Evolutionary conservation across 2,329 filamentous ascomycete genomes (phyloP).

Genomic region (Aaosphaeria arxii): DNA sequence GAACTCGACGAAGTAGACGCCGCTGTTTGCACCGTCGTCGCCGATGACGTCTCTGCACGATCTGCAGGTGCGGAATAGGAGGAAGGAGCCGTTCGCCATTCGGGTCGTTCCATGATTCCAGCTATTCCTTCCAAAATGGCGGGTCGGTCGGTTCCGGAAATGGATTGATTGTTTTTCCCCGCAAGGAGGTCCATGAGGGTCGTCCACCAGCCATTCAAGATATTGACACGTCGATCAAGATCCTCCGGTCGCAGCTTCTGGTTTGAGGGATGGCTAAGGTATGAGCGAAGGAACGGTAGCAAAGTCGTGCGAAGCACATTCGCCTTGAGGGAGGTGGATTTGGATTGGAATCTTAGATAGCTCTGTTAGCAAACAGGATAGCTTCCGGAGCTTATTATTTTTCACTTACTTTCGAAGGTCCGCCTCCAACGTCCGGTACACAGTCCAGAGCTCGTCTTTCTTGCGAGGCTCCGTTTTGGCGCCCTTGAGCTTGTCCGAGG

Average conservation of each 20-base stretch:
- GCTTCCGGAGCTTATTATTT: no score
- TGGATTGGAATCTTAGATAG: constrained; percentile 61
- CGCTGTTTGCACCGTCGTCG: constrained; percentile 49
- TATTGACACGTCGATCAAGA: constrained; percentile 72
- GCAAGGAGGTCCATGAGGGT: constrained; percentile 78
- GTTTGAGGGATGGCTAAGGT: constrained; percentile 66
- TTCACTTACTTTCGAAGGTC: constrained; percentile 62
- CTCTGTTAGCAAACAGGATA: neutral
- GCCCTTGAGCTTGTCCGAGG: constrained; percentile 40
- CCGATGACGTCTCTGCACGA: constrained; percentile 46
- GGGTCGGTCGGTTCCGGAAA: constrained; percentile 81
- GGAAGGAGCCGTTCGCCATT: constrained; percentile 76
- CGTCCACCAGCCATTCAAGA: constrained; percentile 90
- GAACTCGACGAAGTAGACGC: constrained; percentile 60
- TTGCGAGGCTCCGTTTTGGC: constrained; percentile 47
- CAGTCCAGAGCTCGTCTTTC: constrained; percentile 68
- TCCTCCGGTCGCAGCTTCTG: constrained; percentile 70
- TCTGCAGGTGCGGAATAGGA: constrained; percentile 63
- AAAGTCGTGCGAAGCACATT: constrained; percentile 69
- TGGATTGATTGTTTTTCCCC: constrained; percentile 69
- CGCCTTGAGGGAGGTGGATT: constrained; percentile 71
- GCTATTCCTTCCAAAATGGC: constrained; percentile 74
- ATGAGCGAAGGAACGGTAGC: constrained; percentile 72
- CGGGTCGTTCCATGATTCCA: constrained; percentile 80
- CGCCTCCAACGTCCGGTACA: constrained; percentile 65